Evolutionary conservation across 305 asterid genomes (phyloP), one percentile per base, ranked within the genome.

Genomic region (Fraxinus nigra): DNA sequence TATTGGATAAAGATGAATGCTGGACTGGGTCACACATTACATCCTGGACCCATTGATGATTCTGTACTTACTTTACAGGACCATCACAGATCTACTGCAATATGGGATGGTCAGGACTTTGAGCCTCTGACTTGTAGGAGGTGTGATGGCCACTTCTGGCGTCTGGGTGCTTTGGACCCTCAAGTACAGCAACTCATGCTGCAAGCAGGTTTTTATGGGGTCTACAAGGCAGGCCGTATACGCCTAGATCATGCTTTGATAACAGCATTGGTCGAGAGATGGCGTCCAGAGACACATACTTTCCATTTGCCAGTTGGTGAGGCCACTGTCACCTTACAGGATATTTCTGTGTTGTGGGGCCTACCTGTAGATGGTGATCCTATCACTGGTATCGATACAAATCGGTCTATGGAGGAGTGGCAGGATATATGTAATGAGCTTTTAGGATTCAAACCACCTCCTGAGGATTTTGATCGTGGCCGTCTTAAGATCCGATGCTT

Each of bases 261-360:
- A 78, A 93, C 96, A 7, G 95, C 96, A 7, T 85, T 93, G 83
- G 96, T 93, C 22, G 96, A 93, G 86, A 89, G 97, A 75, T 93
- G 97, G 97, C 92, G 94, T n/a, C 97, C 94, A 59, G 96, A 93
- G 87, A 93, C 97, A 10, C 97, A 93, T 79, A 93, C 97, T 13
- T 93, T 93, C 86, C 97, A 93, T 89, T 85, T 93, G 79, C 93
- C 97, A 26, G 92, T 89, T 69, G 97, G 94, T 32, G 97, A 93
- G 89, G 85, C 97, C 67, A 92, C 97, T 70, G 93, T 90, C 72
- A 92, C 95, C 46, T 84, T 89, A 48, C 95, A 91, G 85, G 98
- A 93, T 85, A 93, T 93, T 20, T 87, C 97, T 59, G 86, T 93
- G 32, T 78, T 92, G 85, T 92, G 94, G 95, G 98, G 97, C 78